Conservation (phyloP, 192 early-diverging fungal species). For the Rhizoclosmatium sp. region DNA sequence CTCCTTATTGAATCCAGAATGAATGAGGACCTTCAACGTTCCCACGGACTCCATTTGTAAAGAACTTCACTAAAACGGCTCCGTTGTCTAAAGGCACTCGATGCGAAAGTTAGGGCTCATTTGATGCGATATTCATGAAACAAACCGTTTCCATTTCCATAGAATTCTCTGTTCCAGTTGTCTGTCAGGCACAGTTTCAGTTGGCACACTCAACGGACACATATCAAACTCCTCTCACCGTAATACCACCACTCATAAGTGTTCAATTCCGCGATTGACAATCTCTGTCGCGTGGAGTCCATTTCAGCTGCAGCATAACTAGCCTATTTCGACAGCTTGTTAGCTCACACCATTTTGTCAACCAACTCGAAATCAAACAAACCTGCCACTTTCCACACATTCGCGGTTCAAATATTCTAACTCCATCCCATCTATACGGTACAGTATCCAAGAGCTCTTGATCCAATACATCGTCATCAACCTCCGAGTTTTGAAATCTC, state of each 20-base stretch:
- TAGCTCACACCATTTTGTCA: not conserved
- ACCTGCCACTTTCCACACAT: slow-evolving; percentile 26
- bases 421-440: not conserved
- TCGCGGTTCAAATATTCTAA: not conserved
- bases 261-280: slow-evolving; percentile 25
- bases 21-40: not conserved
- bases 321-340: not conserved
- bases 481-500: not conserved
- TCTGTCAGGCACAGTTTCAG: not conserved
- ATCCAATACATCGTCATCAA: not conserved
- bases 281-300: not conserved
- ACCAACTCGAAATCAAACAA: not conserved
- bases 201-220: not conserved
- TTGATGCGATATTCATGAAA: not conserved
- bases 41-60: not conserved
- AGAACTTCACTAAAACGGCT: not conserved
- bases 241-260: slow-evolving; percentile 16
- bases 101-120: not conserved
- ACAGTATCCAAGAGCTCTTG: not conserved
- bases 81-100: not conserved
- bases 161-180: not conserved
- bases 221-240: not conserved
- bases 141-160: not conserved
- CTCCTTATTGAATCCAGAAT: slow-evolving; percentile 62
- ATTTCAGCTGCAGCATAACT: slow-evolving; percentile 28